Base-by-base conservation (phyloP, 305 asterid species). In the Rubia occidens region DNA sequence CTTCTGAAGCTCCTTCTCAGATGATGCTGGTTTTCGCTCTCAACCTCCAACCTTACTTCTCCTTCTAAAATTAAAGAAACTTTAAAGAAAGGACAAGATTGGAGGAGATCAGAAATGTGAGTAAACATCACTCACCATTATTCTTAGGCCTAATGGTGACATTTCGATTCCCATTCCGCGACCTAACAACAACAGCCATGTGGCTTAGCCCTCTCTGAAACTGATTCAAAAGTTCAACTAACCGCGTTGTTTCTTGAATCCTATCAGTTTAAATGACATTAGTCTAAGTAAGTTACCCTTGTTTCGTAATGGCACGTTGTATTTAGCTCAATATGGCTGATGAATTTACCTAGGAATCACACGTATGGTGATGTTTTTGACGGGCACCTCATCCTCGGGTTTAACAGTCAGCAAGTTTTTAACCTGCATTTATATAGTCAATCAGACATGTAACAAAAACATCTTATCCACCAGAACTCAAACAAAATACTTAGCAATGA, bases 191-290 rank as follows among this genome's bases (percentile, higher is more conserved):
- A 49, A 81, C 89, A 73, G 94, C 96, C 91, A 91, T 91, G 86
- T 91, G 96, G 70, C 97, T 91, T 47, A 89, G 94, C 62, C 96
- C 97, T 78, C 86, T 87, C 78, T 87, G 97, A 84, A 91, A 91
- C 78, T 87, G 91, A 76, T 89, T 89, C 78, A 91, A 74, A 60
- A 91, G 83, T 81, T 89, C 96, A 68, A 89, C 88, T 73, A 89
- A 72, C 11, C 91, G 91, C 85, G 84, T 66, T 49, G 83, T 78
- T 81, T 86, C 96, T 55, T 82, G 83, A 67, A 89, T 87, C 87
- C 96, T 91, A 71, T 17, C 20, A 20, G 13, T 20, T 21, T 8
- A 2, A 20, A 56, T 14, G n/a, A 44, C 20, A 51, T 51, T 0
- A 14, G 15, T 21, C 35, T 17, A 56, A 10, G 32, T 21, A 37